Evolutionary conservation across 768 basidiomycete genomes (phyloP).

Genomic region (Boletus sp.): DNA sequence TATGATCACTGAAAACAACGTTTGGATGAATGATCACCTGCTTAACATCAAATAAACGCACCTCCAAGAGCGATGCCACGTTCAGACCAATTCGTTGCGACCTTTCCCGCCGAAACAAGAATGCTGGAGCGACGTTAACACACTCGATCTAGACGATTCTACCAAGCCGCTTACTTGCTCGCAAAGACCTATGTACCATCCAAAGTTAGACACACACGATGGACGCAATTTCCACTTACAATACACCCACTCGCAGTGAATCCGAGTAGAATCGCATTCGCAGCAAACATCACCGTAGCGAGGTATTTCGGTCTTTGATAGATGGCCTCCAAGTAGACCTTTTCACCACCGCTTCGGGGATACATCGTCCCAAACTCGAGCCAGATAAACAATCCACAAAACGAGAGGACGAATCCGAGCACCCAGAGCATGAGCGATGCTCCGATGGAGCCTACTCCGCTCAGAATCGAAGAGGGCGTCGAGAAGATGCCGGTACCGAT

Average conservation of each 20-base stretch:
- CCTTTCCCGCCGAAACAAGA: constrained; percentile 43
- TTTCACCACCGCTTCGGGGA: constrained; percentile 61
- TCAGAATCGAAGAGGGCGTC: constrained; percentile 58
- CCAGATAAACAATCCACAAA: constrained; percentile 62
- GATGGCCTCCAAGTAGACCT: constrained; percentile 59
- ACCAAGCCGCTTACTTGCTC: constrained; percentile 29
- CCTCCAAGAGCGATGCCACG: constrained; percentile 61
- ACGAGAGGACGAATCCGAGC: constrained; percentile 56
- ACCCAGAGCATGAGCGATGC: constrained; percentile 66
- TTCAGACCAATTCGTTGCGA: constrained; percentile 45
- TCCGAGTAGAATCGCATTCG: constrained; percentile 44
- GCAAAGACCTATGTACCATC: constrained; percentile 30
- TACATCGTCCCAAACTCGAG: constrained; percentile 65
- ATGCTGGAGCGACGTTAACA: constrained; percentile 35
- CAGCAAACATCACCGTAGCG: constrained; percentile 48
- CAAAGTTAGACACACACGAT: neutral
- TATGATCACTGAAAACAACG: constrained; percentile 40
- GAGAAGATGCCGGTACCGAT: constrained; percentile 69
- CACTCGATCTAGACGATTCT: no score
- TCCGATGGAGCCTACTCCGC: constrained; percentile 54
- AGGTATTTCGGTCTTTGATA: constrained; percentile 48
- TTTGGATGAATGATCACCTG: neutral
- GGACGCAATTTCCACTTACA: constrained; percentile 31
- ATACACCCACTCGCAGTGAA: constrained; percentile 48
- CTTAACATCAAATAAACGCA: constrained; percentile 15